These are phyloP conservation scores for Fusarium citri DNA, from an alignment of 2,329 filamentous ascomycete genomes.

Conservation along the genomic window DNA sequence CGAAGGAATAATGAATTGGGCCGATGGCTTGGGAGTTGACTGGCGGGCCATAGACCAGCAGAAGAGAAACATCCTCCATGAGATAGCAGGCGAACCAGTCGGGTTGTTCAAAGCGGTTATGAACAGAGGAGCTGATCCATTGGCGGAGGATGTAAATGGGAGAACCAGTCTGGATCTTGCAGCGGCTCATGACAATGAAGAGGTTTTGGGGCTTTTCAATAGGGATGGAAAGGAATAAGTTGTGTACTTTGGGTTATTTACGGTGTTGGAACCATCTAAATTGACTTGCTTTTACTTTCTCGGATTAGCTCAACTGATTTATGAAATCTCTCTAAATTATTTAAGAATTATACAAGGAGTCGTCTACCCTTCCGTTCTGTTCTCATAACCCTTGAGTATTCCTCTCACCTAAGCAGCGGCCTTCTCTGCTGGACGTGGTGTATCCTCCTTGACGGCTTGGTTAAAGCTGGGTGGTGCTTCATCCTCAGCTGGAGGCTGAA, in stretches of 20 bases:
- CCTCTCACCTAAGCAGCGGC: background rate
- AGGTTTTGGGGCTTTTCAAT: constrained; percentile 28
- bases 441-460: background rate
- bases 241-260: background rate
- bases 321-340: background rate
- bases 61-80: constrained; percentile 25
- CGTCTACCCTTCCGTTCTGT: background rate
- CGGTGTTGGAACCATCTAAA: background rate
- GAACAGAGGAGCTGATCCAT: constrained; percentile 17
- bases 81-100: background rate
- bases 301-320: background rate
- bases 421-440: background rate
- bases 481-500: constrained; percentile 6
- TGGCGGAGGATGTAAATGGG: constrained; percentile 31
- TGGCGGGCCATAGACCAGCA: constrained; percentile 28
- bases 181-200: constrained; percentile 1
- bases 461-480: constrained; percentile 15
- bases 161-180: constrained; percentile 24
- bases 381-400: background rate
- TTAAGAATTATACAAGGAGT: background rate
- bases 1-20: background rate
- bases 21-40: constrained; percentile 26
- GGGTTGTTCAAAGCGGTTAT: constrained; percentile 12
- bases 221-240: background rate
- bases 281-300: background rate